Conservation (phyloP, 345 rosid genomes). For the Syzygium oleosum region DNA sequence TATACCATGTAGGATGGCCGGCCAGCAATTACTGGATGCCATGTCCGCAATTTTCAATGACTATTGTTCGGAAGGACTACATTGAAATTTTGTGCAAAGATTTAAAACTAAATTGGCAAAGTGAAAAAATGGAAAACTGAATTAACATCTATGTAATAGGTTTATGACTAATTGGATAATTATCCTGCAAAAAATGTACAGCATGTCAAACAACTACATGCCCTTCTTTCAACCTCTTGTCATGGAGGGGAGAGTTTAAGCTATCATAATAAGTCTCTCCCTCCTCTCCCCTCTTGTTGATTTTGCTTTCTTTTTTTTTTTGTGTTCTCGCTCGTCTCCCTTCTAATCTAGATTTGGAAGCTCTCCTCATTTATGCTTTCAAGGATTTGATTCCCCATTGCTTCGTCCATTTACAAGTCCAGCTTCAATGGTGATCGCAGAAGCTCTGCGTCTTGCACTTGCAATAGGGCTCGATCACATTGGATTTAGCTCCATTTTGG, state of each 20-base stretch:
- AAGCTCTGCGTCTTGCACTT: neutral
- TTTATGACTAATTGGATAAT: neutral
- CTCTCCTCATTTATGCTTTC: neutral
- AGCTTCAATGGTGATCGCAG: neutral
- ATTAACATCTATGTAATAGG: neutral
- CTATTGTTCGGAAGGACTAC: neutral
- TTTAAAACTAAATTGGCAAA: neutral
- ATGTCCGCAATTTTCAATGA: neutral
- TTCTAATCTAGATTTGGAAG: neutral
- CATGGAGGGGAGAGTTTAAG: neutral
- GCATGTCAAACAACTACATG: neutral
- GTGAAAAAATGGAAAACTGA: fast-evolving
- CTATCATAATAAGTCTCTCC: neutral
- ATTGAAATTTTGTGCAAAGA: neutral
- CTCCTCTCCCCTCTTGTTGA: neutral
- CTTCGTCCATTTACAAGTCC: neutral
- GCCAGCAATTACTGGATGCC: fast-evolving
- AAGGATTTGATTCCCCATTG: neutral
- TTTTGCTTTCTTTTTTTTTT: neutral
- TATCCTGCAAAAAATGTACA: neutral
- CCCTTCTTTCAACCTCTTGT: neutral
- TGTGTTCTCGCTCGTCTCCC: neutral
- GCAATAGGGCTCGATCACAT: neutral
- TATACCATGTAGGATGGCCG: neutral
- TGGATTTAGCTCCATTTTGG: neutral